Conservation (phyloP, 2,329 filamentous ascomycete species). For the Apiospora phragmitis region DNA sequence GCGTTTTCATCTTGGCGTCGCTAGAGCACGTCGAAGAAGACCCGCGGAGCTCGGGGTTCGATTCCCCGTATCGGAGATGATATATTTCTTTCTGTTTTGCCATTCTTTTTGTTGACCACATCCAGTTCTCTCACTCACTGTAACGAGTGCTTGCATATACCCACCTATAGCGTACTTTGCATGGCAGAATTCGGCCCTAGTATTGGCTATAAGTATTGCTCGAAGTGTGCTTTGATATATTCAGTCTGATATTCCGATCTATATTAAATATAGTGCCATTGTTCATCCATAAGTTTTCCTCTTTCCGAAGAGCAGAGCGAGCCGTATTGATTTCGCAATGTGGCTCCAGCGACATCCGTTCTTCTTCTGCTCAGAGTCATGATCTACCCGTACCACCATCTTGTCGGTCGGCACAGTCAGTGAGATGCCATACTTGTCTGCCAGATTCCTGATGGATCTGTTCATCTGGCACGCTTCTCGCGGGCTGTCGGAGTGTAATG, state of each 20-base stretch:
- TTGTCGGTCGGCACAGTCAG: not conserved
- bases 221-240: not conserved
- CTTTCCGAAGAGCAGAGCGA: not conserved
- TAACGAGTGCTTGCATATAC: not conserved
- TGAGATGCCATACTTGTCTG: not conserved
- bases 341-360: not conserved
- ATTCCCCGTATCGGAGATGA: not conserved
- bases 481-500: not conserved
- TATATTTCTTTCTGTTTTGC: not conserved
- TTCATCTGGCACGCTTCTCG: not conserved
- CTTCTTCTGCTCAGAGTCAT: not conserved
- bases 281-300: not conserved
- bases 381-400: not conserved
- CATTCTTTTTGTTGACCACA: not conserved
- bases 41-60: not conserved
- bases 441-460: not conserved
- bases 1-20: conserved; percentile 1
- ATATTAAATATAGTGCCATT: not conserved
- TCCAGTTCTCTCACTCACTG: not conserved
- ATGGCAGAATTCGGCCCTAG: not conserved
- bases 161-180: not conserved
- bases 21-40: too few species aligned
- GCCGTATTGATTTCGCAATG: not conserved
- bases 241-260: not conserved
- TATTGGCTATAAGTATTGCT: not conserved